These are phyloP conservation scores for Pyrenopolyporus hunteri DNA, from an alignment of 495 filamentous ascomycete genomes.

Conservation along the genomic window DNA sequence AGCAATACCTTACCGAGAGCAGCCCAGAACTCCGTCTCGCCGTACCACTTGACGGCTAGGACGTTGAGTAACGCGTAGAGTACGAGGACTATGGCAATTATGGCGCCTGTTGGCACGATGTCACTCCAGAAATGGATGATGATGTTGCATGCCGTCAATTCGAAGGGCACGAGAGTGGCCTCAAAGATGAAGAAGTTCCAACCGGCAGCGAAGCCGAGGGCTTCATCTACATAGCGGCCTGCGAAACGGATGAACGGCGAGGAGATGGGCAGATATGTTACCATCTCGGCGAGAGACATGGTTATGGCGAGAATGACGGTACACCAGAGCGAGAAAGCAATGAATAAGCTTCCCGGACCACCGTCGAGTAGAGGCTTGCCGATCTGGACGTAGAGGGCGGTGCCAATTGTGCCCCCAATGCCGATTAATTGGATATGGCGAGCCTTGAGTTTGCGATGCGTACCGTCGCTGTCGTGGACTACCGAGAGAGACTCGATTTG, in stretches of 20 bases:
- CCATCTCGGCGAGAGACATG: constrained; percentile 71
- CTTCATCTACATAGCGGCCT: constrained; percentile 72
- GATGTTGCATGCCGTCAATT: constrained; percentile 67
- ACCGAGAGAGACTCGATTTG: constrained; percentile 32
- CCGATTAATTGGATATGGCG: constrained; percentile 61
- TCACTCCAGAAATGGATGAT: constrained; percentile 69
- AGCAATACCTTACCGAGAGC: constrained; percentile 67
- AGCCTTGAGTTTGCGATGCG: constrained; percentile 53
- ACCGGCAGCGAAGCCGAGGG: constrained; percentile 64
- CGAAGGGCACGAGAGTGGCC: constrained; percentile 67
- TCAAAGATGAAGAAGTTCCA: constrained; percentile 73
- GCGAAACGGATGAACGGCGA: constrained; percentile 79
- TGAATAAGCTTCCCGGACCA: constrained; percentile 75
- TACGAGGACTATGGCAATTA: constrained; percentile 64
- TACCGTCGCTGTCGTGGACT: constrained; percentile 32
- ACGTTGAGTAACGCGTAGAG: constrained; percentile 63
- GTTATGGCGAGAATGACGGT: constrained; percentile 63
- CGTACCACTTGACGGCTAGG: constrained; percentile 64
- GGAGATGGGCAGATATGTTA: constrained; percentile 73
- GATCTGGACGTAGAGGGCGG: constrained; percentile 75
- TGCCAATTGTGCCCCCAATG: constrained; percentile 66
- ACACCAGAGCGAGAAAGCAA: constrained; percentile 77
- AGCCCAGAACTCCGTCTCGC: constrained; percentile 71
- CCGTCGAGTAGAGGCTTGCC: constrained; percentile 70
- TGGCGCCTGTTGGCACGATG: constrained; percentile 61